Conservation (phyloP, 2,329 filamentous ascomycete species). For the Aspergillus pseudoglaucus region DNA sequence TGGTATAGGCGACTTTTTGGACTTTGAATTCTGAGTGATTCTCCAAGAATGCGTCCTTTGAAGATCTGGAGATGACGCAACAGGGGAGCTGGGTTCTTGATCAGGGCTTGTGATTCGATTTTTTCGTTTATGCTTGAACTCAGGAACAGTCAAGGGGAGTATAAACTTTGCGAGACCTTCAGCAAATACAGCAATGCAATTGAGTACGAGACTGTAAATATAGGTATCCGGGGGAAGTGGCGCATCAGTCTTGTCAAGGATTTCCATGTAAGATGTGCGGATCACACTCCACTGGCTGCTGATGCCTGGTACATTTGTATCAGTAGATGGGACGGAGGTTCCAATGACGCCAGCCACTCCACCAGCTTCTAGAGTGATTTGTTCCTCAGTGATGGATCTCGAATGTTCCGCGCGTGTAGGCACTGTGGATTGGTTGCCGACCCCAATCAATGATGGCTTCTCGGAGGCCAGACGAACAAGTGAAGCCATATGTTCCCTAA, state of each 20-base stretch:
- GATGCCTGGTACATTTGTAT: conserved; percentile 65
- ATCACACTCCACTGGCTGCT: conserved; percentile 88
- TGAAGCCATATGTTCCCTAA: conserved; percentile 75
- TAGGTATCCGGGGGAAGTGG: conserved; percentile 85
- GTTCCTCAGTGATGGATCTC: conserved; percentile 60
- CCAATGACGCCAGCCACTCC: conserved; percentile 84
- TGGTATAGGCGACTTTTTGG: conserved; percentile 43
- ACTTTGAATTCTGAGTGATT: conserved; percentile 14
- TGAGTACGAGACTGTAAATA: conserved; percentile 79
- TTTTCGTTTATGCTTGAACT: conserved; percentile 50
- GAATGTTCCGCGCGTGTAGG: conserved; percentile 57
- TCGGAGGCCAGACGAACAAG: conserved; percentile 92
- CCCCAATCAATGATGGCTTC: conserved; percentile 79
- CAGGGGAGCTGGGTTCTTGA: conserved; percentile 27
- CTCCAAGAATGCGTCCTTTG: conserved; percentile 25
- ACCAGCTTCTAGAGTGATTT: conserved; percentile 82
- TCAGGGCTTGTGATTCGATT: conserved; percentile 30
- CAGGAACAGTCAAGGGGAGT: conserved; percentile 80
- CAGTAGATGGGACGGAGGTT: conserved; percentile 60
- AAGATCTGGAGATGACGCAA: conserved; percentile 21
- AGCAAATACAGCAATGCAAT: conserved; percentile 82
- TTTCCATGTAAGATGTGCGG: conserved; percentile 81
- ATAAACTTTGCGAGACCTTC: conserved; percentile 92
- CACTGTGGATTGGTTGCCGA: conserved; percentile 81
- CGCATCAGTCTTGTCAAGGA: conserved; percentile 84